Conservation (phyloP, 1,139 yeast species). For the Pichia sp. region DNA sequence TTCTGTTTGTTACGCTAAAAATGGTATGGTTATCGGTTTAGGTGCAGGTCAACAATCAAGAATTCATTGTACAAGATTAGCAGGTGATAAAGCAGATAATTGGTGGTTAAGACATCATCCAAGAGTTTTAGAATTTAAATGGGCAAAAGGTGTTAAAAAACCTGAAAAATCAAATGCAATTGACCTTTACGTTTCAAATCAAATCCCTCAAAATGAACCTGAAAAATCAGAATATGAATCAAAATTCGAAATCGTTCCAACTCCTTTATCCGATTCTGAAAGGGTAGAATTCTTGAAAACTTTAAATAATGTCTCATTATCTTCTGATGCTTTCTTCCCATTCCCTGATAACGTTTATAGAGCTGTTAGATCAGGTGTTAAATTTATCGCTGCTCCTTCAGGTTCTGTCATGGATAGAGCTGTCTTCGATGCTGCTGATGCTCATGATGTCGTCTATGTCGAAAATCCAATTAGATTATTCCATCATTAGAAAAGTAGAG, state of each 20-base stretch:
- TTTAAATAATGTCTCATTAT: constrained; percentile 77
- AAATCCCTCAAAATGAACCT: constrained; percentile 86
- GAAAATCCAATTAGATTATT: constrained; percentile 95
- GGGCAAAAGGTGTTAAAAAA: constrained; percentile 98
- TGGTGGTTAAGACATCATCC: constrained; percentile 99
- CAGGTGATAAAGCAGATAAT: constrained; percentile 98
- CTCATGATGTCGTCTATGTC: constrained; percentile 77
- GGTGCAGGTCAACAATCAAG: constrained; percentile 99
- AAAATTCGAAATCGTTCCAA: constrained; percentile 77
- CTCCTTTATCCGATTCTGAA: constrained; percentile 75
- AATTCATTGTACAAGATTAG: constrained; percentile 97
- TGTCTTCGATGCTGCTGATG: constrained; percentile 91
- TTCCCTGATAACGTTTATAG: constrained; percentile 98
- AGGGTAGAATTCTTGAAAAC: constrained; percentile 80
- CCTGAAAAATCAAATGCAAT: constrained; percentile 98
- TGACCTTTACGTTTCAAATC: constrained; percentile 84
- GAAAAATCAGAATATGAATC: constrained; percentile 89
- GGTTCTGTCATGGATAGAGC: constrained; percentile 98
- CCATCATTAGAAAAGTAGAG: constrained; percentile 78
- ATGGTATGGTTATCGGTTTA: constrained; percentile 97
- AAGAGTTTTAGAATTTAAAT: constrained; percentile 79
- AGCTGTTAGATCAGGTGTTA: constrained; percentile 94
- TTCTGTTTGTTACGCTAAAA: constrained; percentile 96
- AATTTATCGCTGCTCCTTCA: constrained; percentile 90
- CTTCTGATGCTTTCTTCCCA: constrained; percentile 99